Evolutionary conservation across 139 green algal genomes (phyloP).

Genomic region (Chlorella sp.): DNA sequence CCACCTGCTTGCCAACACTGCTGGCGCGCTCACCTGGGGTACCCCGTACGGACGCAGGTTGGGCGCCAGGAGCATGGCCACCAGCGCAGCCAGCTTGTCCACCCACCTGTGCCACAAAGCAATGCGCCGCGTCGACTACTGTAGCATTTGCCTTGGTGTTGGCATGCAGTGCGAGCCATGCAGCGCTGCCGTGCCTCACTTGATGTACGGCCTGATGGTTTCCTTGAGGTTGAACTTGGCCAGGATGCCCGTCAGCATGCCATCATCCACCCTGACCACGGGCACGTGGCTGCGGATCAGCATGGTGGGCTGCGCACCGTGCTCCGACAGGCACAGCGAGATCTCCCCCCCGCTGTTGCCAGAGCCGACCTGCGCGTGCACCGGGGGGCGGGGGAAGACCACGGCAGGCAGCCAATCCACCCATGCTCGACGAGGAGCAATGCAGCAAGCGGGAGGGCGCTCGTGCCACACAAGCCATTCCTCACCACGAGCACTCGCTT

Average conservation of each 20-base stretch:
- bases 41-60: not conserved
- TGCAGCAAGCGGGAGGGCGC: no score
- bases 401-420: no score
- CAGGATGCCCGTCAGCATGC: not conserved
- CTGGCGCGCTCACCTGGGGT: not conserved
- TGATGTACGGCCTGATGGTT: not conserved
- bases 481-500: conserved; percentile 4
- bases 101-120: not conserved
- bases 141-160: not conserved
- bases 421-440: no score
- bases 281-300: not conserved
- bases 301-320: not conserved
- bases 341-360: conserved; percentile 4
- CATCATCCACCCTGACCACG: not conserved
- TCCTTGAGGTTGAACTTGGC: not conserved
- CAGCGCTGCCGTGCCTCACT: not conserved
- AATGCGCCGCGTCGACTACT: not conserved
- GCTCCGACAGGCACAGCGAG: conserved; percentile 4
- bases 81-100: not conserved
- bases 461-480: no score
- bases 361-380: not conserved
- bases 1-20: no score
- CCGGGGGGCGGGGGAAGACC: not conserved
- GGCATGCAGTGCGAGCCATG: not conserved
- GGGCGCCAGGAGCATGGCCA: not conserved